Percentiles rank a stretch among this genome's conserved stretches.
Conservation (phyloP, 2,329 filamentous ascomycete species). For the Didymella keratinophila region DNA sequence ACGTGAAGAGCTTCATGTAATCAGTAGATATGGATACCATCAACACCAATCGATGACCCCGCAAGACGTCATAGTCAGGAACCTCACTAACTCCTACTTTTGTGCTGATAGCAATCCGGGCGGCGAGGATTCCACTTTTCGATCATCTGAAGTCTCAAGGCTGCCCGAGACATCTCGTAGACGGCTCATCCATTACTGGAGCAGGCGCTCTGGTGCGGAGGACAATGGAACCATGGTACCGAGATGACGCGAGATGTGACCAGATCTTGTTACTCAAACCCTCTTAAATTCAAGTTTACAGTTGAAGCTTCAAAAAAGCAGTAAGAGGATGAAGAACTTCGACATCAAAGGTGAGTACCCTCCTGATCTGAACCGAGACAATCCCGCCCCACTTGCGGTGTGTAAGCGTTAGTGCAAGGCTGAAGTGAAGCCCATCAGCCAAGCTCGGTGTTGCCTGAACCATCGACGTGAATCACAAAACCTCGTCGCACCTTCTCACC, state of each 20-base stretch:
- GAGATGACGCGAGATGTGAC: slow-evolving; percentile 1
- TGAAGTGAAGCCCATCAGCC: slow-evolving; percentile 30
- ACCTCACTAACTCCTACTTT: no score
- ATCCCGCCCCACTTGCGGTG: slow-evolving; percentile 14
- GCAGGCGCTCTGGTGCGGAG: not conserved
- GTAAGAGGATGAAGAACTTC: not conserved
- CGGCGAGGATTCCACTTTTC: no score
- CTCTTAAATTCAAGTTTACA: no score
- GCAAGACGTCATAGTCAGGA: slow-evolving; percentile 24
- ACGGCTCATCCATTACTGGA: not conserved
- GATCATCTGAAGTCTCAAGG: no score
- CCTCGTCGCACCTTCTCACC: slow-evolving; percentile 30
- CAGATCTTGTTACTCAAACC: not conserved
- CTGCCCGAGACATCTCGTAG: not conserved
- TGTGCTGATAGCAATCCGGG: no score
- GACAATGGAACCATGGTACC: not conserved
- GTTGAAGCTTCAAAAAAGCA: not conserved
- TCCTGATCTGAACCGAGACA: slow-evolving; percentile 3
- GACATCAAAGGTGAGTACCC: slow-evolving; percentile 5
- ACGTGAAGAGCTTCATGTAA: not conserved
- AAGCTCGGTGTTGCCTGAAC: slow-evolving; percentile 46
- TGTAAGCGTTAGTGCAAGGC: slow-evolving; percentile 26
- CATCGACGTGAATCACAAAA: slow-evolving; percentile 41
- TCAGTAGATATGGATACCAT: not conserved
- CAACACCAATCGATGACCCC: slow-evolving; percentile 6